These are phyloP conservation scores for Camelina hispida DNA, from an alignment of 345 rosid species.

Conservation along the genomic window DNA sequence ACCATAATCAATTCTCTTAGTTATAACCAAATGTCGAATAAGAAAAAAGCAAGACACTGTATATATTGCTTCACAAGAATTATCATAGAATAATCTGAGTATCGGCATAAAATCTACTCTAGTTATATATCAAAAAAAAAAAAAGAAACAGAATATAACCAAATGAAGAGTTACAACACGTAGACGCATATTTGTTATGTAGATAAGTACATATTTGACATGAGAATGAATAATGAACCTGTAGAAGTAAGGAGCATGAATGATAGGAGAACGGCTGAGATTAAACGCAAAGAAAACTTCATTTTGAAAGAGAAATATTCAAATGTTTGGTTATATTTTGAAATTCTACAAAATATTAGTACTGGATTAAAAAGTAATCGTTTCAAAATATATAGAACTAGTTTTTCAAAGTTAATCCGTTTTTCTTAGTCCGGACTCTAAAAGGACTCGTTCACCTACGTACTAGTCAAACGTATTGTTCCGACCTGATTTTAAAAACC, in stretches of 20 bases:
- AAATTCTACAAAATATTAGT: too few species aligned
- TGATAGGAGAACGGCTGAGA: conserved; percentile 1
- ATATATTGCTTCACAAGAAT: background rate
- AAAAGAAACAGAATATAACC: background rate
- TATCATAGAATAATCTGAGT: background rate
- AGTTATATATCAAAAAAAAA: background rate
- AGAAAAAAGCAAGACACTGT: background rate
- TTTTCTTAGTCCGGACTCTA: too few species aligned
- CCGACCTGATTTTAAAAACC: too few species aligned
- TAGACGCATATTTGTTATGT: background rate
- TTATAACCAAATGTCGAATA: background rate
- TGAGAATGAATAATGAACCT: background rate
- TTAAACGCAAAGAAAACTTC: conserved; percentile 8
- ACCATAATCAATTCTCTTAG: background rate
- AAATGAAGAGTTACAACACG: background rate
- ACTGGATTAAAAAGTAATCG: background rate
- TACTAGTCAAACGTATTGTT: too few species aligned
- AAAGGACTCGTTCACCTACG: too few species aligned
- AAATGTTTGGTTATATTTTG: background rate
- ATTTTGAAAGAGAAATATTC: background rate
- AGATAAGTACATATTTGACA: background rate
- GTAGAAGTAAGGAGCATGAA: background rate
- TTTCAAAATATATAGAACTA: too few species aligned
- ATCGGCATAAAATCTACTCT: background rate
- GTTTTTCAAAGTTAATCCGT: too few species aligned